phyloP scores from a whole-genome alignment of 768 basidiomycete species.

The Tulasnella sp. region DNA sequence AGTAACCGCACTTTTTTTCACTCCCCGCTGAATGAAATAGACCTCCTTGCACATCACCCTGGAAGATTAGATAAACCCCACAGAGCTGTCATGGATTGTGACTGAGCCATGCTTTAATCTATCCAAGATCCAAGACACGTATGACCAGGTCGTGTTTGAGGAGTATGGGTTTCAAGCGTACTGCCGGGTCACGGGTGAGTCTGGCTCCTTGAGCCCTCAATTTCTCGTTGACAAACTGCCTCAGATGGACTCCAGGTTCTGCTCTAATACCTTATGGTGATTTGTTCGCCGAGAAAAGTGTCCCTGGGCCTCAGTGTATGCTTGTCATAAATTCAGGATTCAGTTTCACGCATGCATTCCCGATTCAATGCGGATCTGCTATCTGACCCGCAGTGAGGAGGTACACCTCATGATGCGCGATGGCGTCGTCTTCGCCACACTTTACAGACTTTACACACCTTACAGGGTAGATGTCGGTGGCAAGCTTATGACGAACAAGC shows the following conservation, averaged over 20 bases:
- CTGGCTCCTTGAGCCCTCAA: slow-evolving; percentile 20
- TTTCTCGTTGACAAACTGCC: no score
- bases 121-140: slow-evolving; percentile 81
- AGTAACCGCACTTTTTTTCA: neutral
- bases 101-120: slow-evolving; percentile 95
- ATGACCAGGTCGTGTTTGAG: slow-evolving; percentile 93
- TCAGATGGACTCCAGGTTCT: slow-evolving; percentile 46
- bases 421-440: slow-evolving; percentile 14
- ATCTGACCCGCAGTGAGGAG: slow-evolving; percentile 75
- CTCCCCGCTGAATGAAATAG: neutral
- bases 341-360: slow-evolving; percentile 88
- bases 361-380: slow-evolving; percentile 61
- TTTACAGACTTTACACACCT: neutral
- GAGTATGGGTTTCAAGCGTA: slow-evolving; percentile 89
- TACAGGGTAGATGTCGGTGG: slow-evolving; percentile 87
- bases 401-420: slow-evolving; percentile 31
- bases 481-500: slow-evolving; percentile 87
- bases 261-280: slow-evolving; percentile 63
- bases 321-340: slow-evolving; percentile 85
- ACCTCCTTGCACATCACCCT: neutral
- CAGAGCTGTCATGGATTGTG: slow-evolving; percentile 62
- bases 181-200: slow-evolving; percentile 69
- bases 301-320: slow-evolving; percentile 57
- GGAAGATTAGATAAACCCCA: slow-evolving; percentile 50
- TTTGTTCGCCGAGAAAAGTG: slow-evolving; percentile 44